phyloP scores from a whole-genome alignment of 768 basidiomycete genomes.

The Suillus ampliporus region DNA sequence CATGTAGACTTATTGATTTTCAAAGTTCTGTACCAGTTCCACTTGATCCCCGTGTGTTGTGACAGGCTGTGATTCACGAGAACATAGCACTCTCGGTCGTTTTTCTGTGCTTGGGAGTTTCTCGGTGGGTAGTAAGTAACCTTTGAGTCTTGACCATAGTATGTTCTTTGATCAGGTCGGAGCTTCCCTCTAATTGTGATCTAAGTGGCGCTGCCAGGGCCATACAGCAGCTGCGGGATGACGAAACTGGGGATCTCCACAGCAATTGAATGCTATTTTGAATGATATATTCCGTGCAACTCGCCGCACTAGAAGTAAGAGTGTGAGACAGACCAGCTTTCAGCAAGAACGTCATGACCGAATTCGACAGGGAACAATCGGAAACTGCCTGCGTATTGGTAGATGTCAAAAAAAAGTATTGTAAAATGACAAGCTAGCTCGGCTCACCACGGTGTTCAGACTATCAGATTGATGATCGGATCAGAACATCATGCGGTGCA shows the following conservation, averaged over 20 bases:
- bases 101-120: not conserved
- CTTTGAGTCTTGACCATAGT: not conserved
- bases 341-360: not conserved
- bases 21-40: not conserved
- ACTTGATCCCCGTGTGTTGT: too few relatives aligned
- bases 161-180: not conserved
- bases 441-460: not conserved
- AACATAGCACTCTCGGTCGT: not conserved
- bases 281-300: not conserved
- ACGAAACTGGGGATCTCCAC: not conserved
- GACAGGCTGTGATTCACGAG: not conserved
- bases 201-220: not conserved
- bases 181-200: not conserved
- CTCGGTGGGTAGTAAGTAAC: too few relatives aligned
- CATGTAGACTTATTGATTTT: not conserved
- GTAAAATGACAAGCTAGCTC: constrained; percentile 3
- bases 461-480: too few relatives aligned
- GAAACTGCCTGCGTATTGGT: not conserved
- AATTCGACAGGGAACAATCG: not conserved
- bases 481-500: too few relatives aligned
- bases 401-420: not conserved
- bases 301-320: not conserved
- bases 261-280: not conserved
- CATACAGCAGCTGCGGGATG: not conserved
- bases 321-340: not conserved